Conservation (phyloP, 2,329 filamentous ascomycete species). For the Alternaria sp. region DNA sequence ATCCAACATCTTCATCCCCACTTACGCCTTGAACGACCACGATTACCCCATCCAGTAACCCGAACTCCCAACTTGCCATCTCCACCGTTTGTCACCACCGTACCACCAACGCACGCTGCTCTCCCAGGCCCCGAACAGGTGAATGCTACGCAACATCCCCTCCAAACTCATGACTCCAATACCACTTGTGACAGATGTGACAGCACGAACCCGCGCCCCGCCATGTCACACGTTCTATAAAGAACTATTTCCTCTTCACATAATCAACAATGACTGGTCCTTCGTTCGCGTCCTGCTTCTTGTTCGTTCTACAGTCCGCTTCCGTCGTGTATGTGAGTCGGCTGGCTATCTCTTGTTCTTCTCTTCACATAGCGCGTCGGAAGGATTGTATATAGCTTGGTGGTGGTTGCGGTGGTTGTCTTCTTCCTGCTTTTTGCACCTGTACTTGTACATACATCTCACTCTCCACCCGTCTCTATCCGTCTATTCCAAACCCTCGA, state of each 20-base stretch:
- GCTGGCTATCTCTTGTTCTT: neutral
- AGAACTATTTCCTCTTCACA: conserved; percentile 2
- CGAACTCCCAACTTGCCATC: neutral
- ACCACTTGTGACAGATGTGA: conserved; percentile 1
- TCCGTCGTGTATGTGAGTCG: neutral
- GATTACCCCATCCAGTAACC: neutral
- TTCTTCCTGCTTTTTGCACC: neutral
- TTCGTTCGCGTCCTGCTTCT: neutral
- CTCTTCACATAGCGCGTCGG: neutral
- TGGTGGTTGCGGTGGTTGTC: neutral
- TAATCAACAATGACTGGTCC: neutral
- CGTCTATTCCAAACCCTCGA: no score
- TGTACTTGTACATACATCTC: neutral
- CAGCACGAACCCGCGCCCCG: no score
- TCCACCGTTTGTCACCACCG: neutral
- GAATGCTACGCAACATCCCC: neutral
- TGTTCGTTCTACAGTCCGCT: neutral
- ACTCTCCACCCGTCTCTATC: neutral
- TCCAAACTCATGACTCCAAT: conserved; percentile 12
- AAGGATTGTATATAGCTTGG: neutral
- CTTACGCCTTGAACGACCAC: neutral
- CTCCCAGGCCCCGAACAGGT: no score
- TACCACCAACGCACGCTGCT: neutral
- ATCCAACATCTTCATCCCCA: neutral
- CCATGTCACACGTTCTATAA: neutral